Percentiles rank a stretch among this genome's conserved stretches.
phyloP scores from a whole-genome alignment of 139 green algal species.

The Medakamo hakoo region DNA sequence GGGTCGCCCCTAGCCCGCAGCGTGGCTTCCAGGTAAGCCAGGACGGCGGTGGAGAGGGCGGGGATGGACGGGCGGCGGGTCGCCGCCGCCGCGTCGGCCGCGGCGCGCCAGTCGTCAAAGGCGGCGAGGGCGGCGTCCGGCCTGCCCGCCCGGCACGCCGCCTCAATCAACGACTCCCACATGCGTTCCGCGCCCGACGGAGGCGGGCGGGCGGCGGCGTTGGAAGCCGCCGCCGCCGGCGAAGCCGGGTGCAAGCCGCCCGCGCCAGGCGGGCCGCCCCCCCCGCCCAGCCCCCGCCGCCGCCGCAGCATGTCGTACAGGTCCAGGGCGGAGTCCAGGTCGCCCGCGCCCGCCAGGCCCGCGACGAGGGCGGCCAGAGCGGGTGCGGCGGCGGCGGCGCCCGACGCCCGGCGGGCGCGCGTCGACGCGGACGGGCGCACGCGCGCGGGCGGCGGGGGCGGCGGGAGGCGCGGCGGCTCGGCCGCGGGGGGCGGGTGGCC shows the following conservation, averaged over 20 bases:
- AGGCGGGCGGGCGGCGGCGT: neutral
- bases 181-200: conserved; percentile 2
- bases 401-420: neutral
- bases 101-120: conserved; percentile 24
- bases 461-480: neutral
- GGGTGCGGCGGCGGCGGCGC: conserved; percentile 2
- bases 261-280: neutral
- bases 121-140: conserved; percentile 10
- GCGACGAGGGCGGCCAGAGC: conserved; percentile 10
- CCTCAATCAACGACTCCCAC: conserved; percentile 16
- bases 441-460: too few species aligned
- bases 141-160: conserved; percentile 2
- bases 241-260: too few species aligned
- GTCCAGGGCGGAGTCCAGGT: conserved; percentile 3
- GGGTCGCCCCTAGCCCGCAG: neutral
- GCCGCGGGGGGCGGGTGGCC: neutral
- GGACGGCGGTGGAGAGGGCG: neutral
- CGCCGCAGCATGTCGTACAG: conserved; percentile 1
- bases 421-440: neutral
- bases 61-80: neutral
- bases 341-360: conserved; percentile 1
- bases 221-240: neutral
- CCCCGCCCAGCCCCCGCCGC: neutral
- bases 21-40: too few species aligned
- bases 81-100: conserved; percentile 1